Base-by-base conservation (phyloP, 2,329 filamentous ascomycete species). In the Sporothrix pseudoabietina region DNA sequence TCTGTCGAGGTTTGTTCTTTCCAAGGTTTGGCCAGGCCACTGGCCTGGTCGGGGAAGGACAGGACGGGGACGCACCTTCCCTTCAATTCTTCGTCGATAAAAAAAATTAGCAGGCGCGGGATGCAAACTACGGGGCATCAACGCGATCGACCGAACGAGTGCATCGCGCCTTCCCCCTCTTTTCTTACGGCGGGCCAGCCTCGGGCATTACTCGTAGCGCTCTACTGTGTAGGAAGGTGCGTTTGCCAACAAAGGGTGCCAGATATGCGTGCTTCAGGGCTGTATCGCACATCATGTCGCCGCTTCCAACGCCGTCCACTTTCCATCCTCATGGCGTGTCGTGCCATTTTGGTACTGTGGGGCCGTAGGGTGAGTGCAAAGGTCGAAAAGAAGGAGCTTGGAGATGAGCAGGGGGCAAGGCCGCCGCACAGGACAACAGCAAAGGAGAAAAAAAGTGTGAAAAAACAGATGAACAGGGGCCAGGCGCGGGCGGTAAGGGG, bases 351-450 rank as follows among this genome's bases (percentile, higher is more conserved):
- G 52, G 68, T 39, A 22, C 19, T 19, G 57, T 73, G 72, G 66
- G 59, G 63, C 39, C 22, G 44, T 55, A 19, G 57, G 59, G 47
- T 22, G 41, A 54, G 44, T 32, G 41, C 26, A 54, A 44, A 61
- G 68, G 49, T 55, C 32, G 19, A 44, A 41, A 57, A 54, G 47
- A 63, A 71, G 39, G n/a, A 47, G 39, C 39, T 47, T 47, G 19
- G 55, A 69, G 68, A 70, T 73, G 68, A 59, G 72, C 52, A 68
- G 71, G 65, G 54, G 72, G 26, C 10, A 52, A 68, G 55, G 65
- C 57, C 57, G 66, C 68, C 68, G 72, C 68, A 66, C 49, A 71
- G 72, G 57, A 26, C 52, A 30, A 55, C 52, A 22, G 26, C 19
- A 68, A 54, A 57, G 35, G 3, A n/a, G 10, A 30, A 22, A 57